Evolutionary conservation across 148 eudicot genomes (phyloP).

Genomic region (Silene latifolia): DNA sequence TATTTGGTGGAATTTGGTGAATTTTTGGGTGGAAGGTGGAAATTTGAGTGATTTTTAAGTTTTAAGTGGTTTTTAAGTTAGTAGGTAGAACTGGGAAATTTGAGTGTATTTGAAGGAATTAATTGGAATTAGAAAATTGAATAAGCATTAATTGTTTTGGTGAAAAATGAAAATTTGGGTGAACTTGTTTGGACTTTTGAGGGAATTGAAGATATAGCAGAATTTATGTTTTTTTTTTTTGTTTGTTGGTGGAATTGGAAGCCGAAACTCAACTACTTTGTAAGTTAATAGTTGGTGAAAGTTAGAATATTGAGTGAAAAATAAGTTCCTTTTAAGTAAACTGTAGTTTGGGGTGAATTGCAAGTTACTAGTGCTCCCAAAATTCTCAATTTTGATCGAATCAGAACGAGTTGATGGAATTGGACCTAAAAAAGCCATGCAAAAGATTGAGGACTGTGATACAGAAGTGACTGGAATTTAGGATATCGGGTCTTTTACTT

Average conservation of each 20-base stretch:
- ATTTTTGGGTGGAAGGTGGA: neutral
- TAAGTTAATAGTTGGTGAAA: neutral
- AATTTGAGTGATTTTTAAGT: neutral
- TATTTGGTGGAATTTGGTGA: neutral
- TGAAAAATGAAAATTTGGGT: neutral
- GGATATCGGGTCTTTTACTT: neutral
- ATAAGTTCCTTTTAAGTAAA: neutral
- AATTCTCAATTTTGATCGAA: no score
- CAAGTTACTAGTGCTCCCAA: neutral
- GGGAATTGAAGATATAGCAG: neutral
- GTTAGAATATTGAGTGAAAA: neutral
- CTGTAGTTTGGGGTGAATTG: neutral
- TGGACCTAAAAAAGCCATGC: no score
- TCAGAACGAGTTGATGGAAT: no score
- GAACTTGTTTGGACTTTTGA: neutral
- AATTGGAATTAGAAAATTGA: neutral
- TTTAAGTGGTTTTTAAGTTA: neutral
- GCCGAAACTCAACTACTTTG: no score
- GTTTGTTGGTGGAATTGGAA: no score
- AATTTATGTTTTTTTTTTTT: neutral
- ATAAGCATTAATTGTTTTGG: neutral
- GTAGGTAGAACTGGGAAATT: neutral
- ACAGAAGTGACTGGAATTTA: neutral
- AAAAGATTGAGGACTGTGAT: neutral
- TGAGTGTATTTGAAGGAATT: neutral